Evolutionary conservation across 2,329 filamentous ascomycete genomes (phyloP).

Genomic region (Tolypocladium inflatum): DNA sequence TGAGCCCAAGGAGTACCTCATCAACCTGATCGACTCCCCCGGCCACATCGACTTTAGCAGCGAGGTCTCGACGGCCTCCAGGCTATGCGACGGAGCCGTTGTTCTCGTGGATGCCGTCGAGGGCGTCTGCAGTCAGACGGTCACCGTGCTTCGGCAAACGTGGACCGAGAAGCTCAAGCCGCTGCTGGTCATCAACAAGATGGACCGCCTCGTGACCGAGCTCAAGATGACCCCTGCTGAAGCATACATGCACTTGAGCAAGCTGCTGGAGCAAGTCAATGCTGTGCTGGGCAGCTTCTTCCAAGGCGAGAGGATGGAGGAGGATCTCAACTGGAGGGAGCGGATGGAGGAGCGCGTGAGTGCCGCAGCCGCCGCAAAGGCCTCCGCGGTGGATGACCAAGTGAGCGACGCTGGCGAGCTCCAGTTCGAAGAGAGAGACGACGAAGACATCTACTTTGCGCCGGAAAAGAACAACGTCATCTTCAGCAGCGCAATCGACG

Average conservation of each 20-base stretch:
- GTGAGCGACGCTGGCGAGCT: slow-evolving; percentile 47
- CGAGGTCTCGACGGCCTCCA: slow-evolving; percentile 91
- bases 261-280: slow-evolving; percentile 90
- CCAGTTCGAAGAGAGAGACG: slow-evolving; percentile 81
- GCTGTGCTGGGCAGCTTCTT: slow-evolving; percentile 96
- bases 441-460: slow-evolving; percentile 96
- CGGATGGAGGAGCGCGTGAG: slow-evolving; percentile 78
- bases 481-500: slow-evolving; percentile 93
- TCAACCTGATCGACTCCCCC: slow-evolving; percentile 96
- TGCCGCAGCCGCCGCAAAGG: slow-evolving; percentile 57
- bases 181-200: slow-evolving; percentile 94
- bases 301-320: slow-evolving; percentile 96
- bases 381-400: slow-evolving; percentile 34
- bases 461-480: slow-evolving; percentile 99
- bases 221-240: slow-evolving; percentile 86
- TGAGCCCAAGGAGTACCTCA: slow-evolving; percentile 78
- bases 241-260: slow-evolving; percentile 81
- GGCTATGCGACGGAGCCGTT: slow-evolving; percentile 88
- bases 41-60: slow-evolving; percentile 99
- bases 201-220: slow-evolving; percentile 89
- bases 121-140: slow-evolving; percentile 96
- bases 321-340: slow-evolving; percentile 93
- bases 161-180: slow-evolving; percentile 96
- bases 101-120: slow-evolving; percentile 95
- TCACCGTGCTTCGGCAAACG: slow-evolving; percentile 87